Conservation (phyloP, 2,329 filamentous ascomycete genomes). For the Trichoderma citrinoviride region DNA sequence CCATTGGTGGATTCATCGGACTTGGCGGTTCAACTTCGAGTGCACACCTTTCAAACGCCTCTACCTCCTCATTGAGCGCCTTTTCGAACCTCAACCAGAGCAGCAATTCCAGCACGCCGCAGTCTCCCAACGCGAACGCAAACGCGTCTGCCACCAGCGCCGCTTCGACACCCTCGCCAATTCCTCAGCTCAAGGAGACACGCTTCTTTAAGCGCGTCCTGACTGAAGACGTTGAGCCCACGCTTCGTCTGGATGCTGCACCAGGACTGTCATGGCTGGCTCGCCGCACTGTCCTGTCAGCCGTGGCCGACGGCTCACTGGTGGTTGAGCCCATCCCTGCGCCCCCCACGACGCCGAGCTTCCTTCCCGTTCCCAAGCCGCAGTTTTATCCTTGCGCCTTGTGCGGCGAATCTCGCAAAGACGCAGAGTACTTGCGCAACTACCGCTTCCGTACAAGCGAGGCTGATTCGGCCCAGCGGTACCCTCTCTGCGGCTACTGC, state of each 20-base stretch:
- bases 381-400: slow-evolving; percentile 72
- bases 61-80: slow-evolving; percentile 56
- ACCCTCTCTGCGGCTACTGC: slow-evolving; percentile 88
- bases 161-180: slow-evolving; percentile 39
- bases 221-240: slow-evolving; percentile 90
- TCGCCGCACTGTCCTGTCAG: slow-evolving; percentile 76
- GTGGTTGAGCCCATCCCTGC: slow-evolving; percentile 84
- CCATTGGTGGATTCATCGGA: slow-evolving; percentile 52
- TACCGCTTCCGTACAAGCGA: slow-evolving; percentile 90
- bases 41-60: slow-evolving; percentile 55
- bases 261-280: slow-evolving; percentile 93
- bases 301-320: slow-evolving; percentile 80
- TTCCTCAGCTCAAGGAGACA: slow-evolving; percentile 76
- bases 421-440: slow-evolving; percentile 68
- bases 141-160: slow-evolving; percentile 49
- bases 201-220: slow-evolving; percentile 91
- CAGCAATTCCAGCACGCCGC: slow-evolving; percentile 55
- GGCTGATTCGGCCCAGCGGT: slow-evolving; percentile 79
- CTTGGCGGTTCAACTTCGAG: slow-evolving; percentile 48
- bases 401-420: slow-evolving; percentile 79
- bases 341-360: slow-evolving; percentile 41
- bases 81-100: slow-evolving; percentile 45
- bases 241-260: slow-evolving; percentile 81
- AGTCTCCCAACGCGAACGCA: slow-evolving; percentile 54
- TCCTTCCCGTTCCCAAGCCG: slow-evolving; percentile 49